Evolutionary conservation across 2,329 filamentous ascomycete genomes (phyloP), one percentile per base, ranked within the genome.

Genomic region (Cladosporium cucumerinum): DNA sequence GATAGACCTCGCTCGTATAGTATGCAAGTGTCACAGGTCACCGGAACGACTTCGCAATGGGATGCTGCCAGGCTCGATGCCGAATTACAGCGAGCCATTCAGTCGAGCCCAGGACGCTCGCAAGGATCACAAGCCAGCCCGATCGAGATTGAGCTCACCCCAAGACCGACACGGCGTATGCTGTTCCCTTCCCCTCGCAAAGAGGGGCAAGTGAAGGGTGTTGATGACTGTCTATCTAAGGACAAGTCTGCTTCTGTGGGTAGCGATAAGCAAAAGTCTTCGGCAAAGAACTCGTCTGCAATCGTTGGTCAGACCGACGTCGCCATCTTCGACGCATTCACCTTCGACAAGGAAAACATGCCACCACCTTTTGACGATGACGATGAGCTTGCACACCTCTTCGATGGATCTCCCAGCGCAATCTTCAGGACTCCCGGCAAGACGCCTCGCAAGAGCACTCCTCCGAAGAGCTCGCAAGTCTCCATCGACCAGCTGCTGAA

Each of bases 121-220:
- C 74, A 79, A 64, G 81, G 81, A 65, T 79, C 74, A 57, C 80
- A 80, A 58, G 75, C 78, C 59, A 77, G 80, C 21, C 80, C 81
- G 2, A 80, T 84, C 66, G 80, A 86, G 66, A 74, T 84, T 39
- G 80, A 82, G 59, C 73, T 85, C 16, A 87, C 85, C 4, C 85
- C 86, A 2, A 86, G 82, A 71, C 83, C 85, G 25, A 93, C 89
- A 0, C 84, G 89, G 66, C 84, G 92, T 65, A 77, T 93, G 2
- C 81, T 95, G 0, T 95, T 95, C 72, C 89, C 91, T 0, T 93
- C 90, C 0, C 91, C 91, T 2, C 84, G 87, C 51, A 89, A 89
- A 69, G 85, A 87, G 32, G 85, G 84, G 39, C 81, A 86, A 54
- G 78, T 83, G 1, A 91, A 87, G 73, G 83, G 85, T 25, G 80